These are phyloP conservation scores for Adansonia gregorii DNA, from an alignment of 441 rosid species.

Conservation along the genomic window DNA sequence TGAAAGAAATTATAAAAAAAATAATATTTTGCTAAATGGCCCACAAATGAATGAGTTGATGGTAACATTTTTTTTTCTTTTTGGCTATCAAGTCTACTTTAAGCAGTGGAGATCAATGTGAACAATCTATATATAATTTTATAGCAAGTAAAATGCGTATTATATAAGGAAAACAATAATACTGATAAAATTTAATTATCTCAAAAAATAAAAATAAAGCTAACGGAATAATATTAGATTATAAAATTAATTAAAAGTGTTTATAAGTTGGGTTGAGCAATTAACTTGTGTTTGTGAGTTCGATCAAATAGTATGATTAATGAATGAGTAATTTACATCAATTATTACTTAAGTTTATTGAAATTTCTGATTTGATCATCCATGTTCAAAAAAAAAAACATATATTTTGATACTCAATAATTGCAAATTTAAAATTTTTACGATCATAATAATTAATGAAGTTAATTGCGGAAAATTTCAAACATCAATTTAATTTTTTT, in stretches of 20 bases:
- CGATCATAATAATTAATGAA: too few species aligned
- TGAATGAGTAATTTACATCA: background rate
- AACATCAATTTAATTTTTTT: too few species aligned
- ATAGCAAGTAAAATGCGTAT: too few species aligned
- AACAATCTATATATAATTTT: too few species aligned
- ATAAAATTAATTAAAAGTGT: background rate
- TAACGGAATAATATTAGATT: too few species aligned
- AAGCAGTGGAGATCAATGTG: background rate
- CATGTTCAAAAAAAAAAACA: background rate
- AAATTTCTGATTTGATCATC: background rate
- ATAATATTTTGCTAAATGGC: background rate
- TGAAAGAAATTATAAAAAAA: background rate
- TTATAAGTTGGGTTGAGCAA: background rate
- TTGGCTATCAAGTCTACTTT: background rate
- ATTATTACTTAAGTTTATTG: background rate
- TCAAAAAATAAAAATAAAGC: too few species aligned
- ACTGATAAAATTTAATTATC: background rate
- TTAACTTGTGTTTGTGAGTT: background rate
- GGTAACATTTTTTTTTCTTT: background rate
- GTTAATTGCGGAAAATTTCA: too few species aligned
- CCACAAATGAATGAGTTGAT: background rate
- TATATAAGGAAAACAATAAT: too few species aligned
- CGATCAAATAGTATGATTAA: background rate
- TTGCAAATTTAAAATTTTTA: too few species aligned
- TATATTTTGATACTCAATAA: too few species aligned